A percentile compares a stretch with the other conserved stretches of the same genome.
Conservation (phyloP, 352 stramenopile species). For the Phytophthora pseudosyringae region DNA sequence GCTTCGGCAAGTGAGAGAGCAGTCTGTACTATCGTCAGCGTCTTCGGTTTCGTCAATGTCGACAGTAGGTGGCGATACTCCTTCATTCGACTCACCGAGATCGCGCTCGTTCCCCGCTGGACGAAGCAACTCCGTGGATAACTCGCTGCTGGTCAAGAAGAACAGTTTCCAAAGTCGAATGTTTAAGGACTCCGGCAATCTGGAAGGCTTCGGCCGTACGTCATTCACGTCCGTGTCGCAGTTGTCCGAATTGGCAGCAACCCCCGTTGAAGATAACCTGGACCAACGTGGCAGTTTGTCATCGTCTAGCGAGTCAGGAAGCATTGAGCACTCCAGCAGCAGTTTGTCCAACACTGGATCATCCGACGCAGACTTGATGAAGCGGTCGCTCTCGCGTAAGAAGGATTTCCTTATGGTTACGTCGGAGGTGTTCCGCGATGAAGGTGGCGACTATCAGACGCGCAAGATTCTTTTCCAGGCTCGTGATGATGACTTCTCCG, state of each 20-base stretch:
- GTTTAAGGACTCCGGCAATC: slow-evolving; percentile 49
- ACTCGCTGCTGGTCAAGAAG: slow-evolving; percentile 53
- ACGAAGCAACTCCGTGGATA: slow-evolving; percentile 59
- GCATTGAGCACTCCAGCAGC: slow-evolving; percentile 25
- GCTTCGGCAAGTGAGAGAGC: slow-evolving; percentile 42
- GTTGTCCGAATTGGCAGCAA: slow-evolving; percentile 54
- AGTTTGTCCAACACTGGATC: slow-evolving; percentile 33
- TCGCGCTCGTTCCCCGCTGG: slow-evolving; percentile 34
- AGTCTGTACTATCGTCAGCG: slow-evolving; percentile 43
- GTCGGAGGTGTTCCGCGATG: slow-evolving; percentile 87
- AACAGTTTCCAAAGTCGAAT: slow-evolving; percentile 51
- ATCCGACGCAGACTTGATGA: slow-evolving; percentile 79
- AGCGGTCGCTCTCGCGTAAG: slow-evolving; percentile 85
- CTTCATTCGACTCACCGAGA: slow-evolving; percentile 38
- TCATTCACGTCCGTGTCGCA: slow-evolving; percentile 80
- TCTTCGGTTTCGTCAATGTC: slow-evolving; percentile 52
- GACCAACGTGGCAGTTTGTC: slow-evolving; percentile 55
- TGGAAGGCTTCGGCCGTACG: slow-evolving; percentile 70
- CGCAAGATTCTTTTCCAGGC: slow-evolving; percentile 91
- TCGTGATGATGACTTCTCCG: slow-evolving; percentile 85
- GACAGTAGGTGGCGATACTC: slow-evolving; percentile 31
- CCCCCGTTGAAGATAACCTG: slow-evolving; percentile 32
- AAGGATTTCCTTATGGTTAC: slow-evolving; percentile 93
- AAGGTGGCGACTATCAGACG: slow-evolving; percentile 86
- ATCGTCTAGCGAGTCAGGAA: slow-evolving; percentile 51